Conservation (phyloP, 177 flowering plant genomes). For the Telopea speciosissima region DNA sequence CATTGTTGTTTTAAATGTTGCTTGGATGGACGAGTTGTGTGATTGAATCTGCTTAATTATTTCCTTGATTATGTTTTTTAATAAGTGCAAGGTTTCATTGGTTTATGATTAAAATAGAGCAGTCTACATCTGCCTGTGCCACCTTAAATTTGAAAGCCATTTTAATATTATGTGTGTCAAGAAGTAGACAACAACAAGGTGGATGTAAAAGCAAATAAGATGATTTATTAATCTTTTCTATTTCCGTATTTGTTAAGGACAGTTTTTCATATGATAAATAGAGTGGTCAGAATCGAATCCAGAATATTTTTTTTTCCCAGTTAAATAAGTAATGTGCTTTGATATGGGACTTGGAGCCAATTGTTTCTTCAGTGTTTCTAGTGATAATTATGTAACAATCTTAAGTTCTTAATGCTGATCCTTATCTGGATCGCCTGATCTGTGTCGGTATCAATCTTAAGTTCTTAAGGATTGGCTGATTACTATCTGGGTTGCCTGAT, state of each 20-base stretch:
- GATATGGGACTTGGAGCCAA: background rate
- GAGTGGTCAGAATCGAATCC: background rate
- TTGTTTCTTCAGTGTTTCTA: background rate
- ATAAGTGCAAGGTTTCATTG: background rate
- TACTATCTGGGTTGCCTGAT: no score
- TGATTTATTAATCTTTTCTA: background rate
- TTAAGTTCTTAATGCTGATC: no score
- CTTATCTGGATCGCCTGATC: no score
- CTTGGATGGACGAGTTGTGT: background rate
- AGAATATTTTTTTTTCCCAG: background rate
- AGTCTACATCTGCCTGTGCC: background rate
- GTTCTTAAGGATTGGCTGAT: no score
- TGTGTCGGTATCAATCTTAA: no score
- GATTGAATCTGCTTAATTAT: background rate
- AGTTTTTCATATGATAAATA: background rate
- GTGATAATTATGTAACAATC: no score
- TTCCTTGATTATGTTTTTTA: background rate
- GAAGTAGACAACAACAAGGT: background rate
- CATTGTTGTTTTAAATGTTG: background rate
- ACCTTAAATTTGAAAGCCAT: background rate
- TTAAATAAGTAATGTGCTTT: background rate
- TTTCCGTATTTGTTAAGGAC: background rate
- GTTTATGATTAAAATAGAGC: background rate
- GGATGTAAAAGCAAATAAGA: background rate
- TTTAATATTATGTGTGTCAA: background rate